Evolutionary conservation across 306 rosid genomes (phyloP), one percentile per base, ranked within the genome.

Genomic region (Vigna hirtella): DNA sequence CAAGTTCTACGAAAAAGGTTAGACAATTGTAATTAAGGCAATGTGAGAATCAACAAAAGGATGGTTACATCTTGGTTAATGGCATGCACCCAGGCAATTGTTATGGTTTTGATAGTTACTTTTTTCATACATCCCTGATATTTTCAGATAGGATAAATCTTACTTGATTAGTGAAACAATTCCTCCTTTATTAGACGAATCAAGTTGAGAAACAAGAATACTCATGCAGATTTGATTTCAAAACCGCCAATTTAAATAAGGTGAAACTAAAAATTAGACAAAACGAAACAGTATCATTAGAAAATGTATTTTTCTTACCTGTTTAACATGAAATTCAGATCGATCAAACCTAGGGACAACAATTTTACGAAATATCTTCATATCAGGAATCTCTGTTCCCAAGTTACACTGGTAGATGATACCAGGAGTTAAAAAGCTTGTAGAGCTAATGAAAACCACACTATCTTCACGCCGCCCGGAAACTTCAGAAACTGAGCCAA

Each of bases 331-430:
- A 80, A 95, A 95, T 28, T 84, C 90, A 1, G 93, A 89, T 66
- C 96, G 91, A 10, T 95, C 97, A 85, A 93, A 91, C 83, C 97
- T 97, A 78, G 91, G 90, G 87, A 95, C 91, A 16, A 73, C 73
- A 87, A 84, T 91, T 86, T 95, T 98, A 50, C 98, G 98, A 47
- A 93, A 88, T 70, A 89, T 86, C 94, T 89, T 93, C 92, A 95
- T 40, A 34, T 84, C 88, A 42, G 97, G 97, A 62, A 78, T 56
- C 79, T 69, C 90, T 43, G 83, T 40, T 67, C 81, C 84, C 83
- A 93, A 84, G 78, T 87, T 85, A 81, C 93, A 93, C 86, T 89
- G 93, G 83, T 93, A 95, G 76, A 95, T 80, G 71, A 89, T 90
- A 81, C 96, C 91, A 7, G 97, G 96, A 2, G 90, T 76, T 79